These are phyloP conservation scores for Aspergillus sp. DNA, from an alignment of 2,329 filamentous ascomycete genomes.

Conservation along the genomic window DNA sequence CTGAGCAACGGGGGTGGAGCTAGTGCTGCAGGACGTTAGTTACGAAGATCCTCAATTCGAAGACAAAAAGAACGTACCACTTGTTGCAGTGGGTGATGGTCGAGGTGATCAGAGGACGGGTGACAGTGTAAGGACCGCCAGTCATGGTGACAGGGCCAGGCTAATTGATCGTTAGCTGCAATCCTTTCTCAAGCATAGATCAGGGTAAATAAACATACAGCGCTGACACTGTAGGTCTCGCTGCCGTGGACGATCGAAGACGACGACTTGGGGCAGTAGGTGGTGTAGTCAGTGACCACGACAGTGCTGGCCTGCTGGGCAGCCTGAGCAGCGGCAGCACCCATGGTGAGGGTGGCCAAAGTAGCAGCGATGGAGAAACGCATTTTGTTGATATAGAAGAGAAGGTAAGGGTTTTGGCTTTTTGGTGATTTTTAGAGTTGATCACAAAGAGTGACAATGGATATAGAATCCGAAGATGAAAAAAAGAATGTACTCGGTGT, in stretches of 20 bases:
- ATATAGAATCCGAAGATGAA: slow-evolving; percentile 1
- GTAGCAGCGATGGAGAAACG: slow-evolving; percentile 43
- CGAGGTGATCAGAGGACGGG: slow-evolving; percentile 48
- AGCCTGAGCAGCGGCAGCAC: slow-evolving; percentile 30
- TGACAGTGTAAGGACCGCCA: slow-evolving; percentile 62
- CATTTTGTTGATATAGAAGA: slow-evolving; percentile 35
- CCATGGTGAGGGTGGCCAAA: slow-evolving; percentile 35
- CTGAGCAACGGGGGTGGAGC: slow-evolving; percentile 15
- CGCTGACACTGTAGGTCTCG: slow-evolving; percentile 66
- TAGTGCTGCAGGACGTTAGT: slow-evolving; percentile 12
- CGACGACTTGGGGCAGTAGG: slow-evolving; percentile 67
- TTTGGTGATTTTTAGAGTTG: slow-evolving; percentile 3
- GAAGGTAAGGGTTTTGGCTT: too few relatives aligned
- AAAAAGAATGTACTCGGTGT: slow-evolving; percentile 37
- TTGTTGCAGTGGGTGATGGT: slow-evolving; percentile 46
- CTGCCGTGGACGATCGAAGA: slow-evolving; percentile 55
- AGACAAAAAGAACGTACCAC: slow-evolving; percentile 26
- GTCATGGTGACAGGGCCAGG: slow-evolving; percentile 65
- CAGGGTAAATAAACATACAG: slow-evolving; percentile 38
- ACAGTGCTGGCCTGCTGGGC: slow-evolving; percentile 50
- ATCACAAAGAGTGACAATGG: slow-evolving; percentile 10
- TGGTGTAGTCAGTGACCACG: slow-evolving; percentile 62
- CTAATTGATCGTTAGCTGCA: slow-evolving; percentile 43
- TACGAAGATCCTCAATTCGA: neutral
- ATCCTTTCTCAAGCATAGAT: slow-evolving; percentile 2